Evolutionary conservation across 2,329 filamentous ascomycete genomes (phyloP).

Genomic region (Coleophoma eucalyptorum): DNA sequence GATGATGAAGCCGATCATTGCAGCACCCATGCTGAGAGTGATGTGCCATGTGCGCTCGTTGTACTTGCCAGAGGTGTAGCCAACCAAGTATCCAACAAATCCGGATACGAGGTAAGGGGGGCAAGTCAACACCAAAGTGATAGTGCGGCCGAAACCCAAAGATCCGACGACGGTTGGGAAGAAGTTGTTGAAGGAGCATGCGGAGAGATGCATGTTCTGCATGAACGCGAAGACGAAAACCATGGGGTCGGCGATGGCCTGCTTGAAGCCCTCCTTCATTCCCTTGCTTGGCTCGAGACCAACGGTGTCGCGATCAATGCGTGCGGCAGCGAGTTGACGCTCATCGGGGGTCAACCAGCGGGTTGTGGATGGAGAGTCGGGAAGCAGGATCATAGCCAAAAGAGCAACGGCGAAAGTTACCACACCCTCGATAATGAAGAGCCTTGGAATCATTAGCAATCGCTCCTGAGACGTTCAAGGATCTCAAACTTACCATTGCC

Average conservation of each 20-base stretch:
- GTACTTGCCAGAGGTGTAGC: constrained; percentile 19
- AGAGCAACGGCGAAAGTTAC: constrained; percentile 30
- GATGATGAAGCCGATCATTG: constrained; percentile 26
- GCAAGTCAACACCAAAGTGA: constrained; percentile 40
- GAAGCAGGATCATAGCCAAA: constrained; percentile 29
- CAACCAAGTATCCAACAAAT: constrained; percentile 12
- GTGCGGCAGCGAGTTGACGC: constrained; percentile 36
- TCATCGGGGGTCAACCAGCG: constrained; percentile 31
- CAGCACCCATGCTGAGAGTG: constrained; percentile 21
- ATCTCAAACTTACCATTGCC: constrained; percentile 28
- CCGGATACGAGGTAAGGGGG: constrained; percentile 19
- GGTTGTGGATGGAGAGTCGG: constrained; percentile 34
- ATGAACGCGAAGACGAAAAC: constrained; percentile 39
- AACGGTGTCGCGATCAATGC: constrained; percentile 39
- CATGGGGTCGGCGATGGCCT: constrained; percentile 25
- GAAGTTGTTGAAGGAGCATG: constrained; percentile 39
- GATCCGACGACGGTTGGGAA: constrained; percentile 41
- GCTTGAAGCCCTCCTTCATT: constrained; percentile 35
- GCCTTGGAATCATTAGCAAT: constrained; percentile 4
- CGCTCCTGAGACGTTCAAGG: neutral
- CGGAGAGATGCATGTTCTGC: constrained; percentile 41
- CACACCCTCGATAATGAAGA: constrained; percentile 36
- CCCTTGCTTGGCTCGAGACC: constrained; percentile 37
- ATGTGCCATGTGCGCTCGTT: constrained; percentile 29
- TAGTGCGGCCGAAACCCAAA: constrained; percentile 37